phyloP scores from a whole-genome alignment of 805 yeast species.

The Lipomyces japonicus region DNA sequence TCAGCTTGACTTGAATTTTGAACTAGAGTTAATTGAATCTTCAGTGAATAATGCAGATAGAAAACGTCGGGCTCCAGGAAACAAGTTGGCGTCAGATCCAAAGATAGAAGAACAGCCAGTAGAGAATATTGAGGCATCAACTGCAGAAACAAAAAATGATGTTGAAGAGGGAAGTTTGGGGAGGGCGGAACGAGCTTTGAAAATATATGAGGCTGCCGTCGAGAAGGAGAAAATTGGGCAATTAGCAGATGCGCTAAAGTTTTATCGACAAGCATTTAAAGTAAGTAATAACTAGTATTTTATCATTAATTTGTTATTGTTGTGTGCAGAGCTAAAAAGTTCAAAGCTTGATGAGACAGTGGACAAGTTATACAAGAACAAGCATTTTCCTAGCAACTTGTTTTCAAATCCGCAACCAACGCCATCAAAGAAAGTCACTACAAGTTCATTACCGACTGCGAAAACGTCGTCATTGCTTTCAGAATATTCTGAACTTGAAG shows the following conservation, averaged over 20 bases:
- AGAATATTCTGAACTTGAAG: constrained; percentile 15
- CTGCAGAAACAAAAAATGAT: not conserved
- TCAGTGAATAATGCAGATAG: not conserved
- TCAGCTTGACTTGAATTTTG: constrained; percentile 15
- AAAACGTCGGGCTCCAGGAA: not conserved
- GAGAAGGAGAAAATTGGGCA: constrained; percentile 68
- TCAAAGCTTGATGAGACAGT: constrained; percentile 45
- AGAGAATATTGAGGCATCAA: not conserved
- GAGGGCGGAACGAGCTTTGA: constrained; percentile 46
- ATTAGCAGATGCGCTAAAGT: constrained; percentile 75
- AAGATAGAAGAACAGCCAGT: not conserved
- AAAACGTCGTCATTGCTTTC: constrained; percentile 4
- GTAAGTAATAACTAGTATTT: constrained; percentile 39
- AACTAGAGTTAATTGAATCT: constrained; percentile 21
- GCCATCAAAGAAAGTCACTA: constrained; percentile 17
- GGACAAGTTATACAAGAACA: constrained; percentile 62
- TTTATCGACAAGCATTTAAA: constrained; percentile 68
- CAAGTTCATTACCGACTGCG: constrained; percentile 15
- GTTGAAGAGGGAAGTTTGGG: constrained; percentile 28
- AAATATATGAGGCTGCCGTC: constrained; percentile 64
- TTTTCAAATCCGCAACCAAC: constrained; percentile 14
- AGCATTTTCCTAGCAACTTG: constrained; percentile 31
- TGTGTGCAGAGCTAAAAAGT: not conserved
- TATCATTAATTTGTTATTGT: not conserved
- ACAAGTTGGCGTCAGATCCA: no score